phyloP scores from a whole-genome alignment of 331 rosid genomes.

The Pyracantha coccinea region DNA sequence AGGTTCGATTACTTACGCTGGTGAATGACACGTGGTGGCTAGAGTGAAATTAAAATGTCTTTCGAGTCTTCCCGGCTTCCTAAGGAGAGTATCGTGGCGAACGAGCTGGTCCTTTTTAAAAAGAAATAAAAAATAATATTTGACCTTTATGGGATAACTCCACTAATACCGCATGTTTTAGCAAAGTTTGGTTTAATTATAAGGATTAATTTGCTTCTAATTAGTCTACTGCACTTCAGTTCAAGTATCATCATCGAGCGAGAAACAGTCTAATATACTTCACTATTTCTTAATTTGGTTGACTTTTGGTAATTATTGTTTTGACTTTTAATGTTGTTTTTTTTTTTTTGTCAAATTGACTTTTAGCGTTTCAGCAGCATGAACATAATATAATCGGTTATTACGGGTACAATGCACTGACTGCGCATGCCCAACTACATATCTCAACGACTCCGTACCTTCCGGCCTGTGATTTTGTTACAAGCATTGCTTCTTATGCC shows the following conservation, averaged over 20 bases:
- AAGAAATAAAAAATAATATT: background rate
- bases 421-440: background rate
- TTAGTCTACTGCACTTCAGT: background rate
- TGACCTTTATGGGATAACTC: constrained; percentile 4
- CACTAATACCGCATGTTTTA: background rate
- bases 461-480: background rate
- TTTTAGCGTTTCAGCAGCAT: too few relatives aligned
- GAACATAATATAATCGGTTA: background rate
- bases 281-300: background rate
- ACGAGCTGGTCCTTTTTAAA: too few relatives aligned
- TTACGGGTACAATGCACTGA: background rate
- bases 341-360: background rate
- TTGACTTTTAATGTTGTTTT: background rate
- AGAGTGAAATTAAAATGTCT: too few relatives aligned
- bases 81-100: too few relatives aligned
- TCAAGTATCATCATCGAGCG: background rate
- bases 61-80: rapidly evolving
- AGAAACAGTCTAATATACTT: background rate
- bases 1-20: too few relatives aligned
- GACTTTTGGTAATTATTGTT: background rate
- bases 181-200: background rate
- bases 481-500: background rate
- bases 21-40: too few relatives aligned
- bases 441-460: too few relatives aligned
- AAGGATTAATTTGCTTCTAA: background rate